Base-by-base conservation (phyloP, 108 stramenopile genomes). In the Conticribra guillardii region DNA sequence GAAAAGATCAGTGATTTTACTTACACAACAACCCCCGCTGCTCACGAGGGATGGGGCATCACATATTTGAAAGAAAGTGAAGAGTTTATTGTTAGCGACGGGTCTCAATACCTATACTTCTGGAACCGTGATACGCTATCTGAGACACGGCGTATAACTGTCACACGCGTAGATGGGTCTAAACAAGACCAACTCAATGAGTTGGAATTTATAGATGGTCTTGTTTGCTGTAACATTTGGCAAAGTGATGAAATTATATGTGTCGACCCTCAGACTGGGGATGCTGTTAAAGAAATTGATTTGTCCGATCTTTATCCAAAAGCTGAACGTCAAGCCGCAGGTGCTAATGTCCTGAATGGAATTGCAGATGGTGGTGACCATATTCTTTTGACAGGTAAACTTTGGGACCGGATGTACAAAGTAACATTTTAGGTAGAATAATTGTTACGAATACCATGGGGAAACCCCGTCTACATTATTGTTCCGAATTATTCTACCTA, bases 181-280 rank as follows among this genome's bases (percentile, higher is more conserved):
- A 2, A 24, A 45, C 89, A 90, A 19, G 34, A 53, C 11, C 46
- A 84, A 41, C 57, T 95, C 22, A 95, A 95, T 49, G 94, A 95
- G 74, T 76, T 95, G 53, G 94, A 95, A 69, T 87, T 67, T 30
- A 90, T 86, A 76, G 77, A 86, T 54, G 94, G 91, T 15, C 65
- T 82, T 16, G 84, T 95, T 1, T 71, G 92, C 22, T 90, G 88
- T 26, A 95, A 95, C 66, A 86, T 95, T 49, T 95, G 94, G 94
- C 85, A 80, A 54, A 55, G 75, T 27, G 91, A 95, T 64, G 81
- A 84, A 0, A 75, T 95, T 18, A 73, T 95, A 7, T 90, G 90
- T 8, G 90, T 92, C 21, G 71, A 95, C 81, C 91, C 91, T 15
- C 60, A 37, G 21, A 86, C 89, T 31, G 94, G 94, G 11, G 55